Percentiles rank a stretch among this genome's conserved stretches.
phyloP scores from a whole-genome alignment of 257 asterid genomes.

The Fraxinus americana region DNA sequence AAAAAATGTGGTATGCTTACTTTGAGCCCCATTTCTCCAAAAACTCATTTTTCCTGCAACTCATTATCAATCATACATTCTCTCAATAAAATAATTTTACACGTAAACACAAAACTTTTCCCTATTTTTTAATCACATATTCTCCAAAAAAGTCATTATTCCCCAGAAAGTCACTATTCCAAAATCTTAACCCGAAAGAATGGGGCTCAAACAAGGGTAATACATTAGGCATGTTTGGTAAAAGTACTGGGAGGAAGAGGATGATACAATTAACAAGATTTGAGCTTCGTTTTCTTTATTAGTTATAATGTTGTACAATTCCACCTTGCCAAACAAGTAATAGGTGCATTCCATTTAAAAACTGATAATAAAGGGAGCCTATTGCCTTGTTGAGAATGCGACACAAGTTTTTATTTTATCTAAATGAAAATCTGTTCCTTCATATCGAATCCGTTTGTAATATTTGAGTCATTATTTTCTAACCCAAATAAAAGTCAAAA shows the following conservation, averaged over 20 bases:
- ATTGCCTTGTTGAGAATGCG: background rate
- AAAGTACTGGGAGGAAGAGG: background rate
- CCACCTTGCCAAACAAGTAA: background rate
- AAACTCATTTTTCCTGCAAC: too few species aligned
- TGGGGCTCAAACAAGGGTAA: too few species aligned
- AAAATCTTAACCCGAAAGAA: too few species aligned
- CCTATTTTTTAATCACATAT: too few species aligned
- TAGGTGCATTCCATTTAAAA: background rate
- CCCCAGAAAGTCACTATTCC: too few species aligned
- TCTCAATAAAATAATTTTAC: too few species aligned
- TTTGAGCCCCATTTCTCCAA: too few species aligned
- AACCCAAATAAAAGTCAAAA: background rate
- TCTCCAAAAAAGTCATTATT: too few species aligned
- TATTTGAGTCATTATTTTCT: background rate
- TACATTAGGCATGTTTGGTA: background rate
- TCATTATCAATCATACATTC: too few species aligned
- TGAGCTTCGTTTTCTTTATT: background rate
- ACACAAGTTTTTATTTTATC: background rate
- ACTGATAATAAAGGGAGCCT: background rate
- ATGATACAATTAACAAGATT: background rate
- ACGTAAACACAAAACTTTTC: too few species aligned
- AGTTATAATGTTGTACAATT: background rate
- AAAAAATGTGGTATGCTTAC: background rate
- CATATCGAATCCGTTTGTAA: background rate
- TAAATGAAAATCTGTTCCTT: background rate